Conservation (phyloP, 129 eudicot genomes). For the Helichrysum umbraculigerum region DNA sequence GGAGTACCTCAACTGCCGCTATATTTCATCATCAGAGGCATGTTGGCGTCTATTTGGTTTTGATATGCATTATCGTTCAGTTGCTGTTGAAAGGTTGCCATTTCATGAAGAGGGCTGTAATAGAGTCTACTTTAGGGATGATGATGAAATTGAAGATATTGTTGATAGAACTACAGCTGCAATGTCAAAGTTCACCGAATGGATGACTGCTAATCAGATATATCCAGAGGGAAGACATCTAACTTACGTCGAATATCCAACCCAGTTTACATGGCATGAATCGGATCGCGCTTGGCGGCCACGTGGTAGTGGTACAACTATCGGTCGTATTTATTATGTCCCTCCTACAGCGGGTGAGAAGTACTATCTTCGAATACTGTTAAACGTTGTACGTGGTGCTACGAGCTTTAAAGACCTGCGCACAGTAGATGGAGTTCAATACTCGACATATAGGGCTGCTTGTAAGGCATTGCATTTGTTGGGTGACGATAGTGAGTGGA, state of each 20-base stretch:
- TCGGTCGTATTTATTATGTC: background rate
- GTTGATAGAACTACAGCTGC: too few species aligned
- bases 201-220: background rate
- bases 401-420: background rate
- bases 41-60: too few species aligned
- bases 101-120: too few species aligned
- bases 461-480: background rate
- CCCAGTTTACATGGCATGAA: constrained; percentile 4
- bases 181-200: background rate
- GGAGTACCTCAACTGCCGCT: too few species aligned
- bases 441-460: background rate
- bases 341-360: background rate
- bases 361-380: background rate
- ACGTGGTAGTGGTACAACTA: background rate
- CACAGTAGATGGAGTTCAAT: background rate
- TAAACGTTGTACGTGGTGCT: background rate
- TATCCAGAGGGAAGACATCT: too few species aligned
- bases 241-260: too few species aligned
- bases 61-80: too few species aligned
- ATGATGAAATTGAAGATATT: too few species aligned
- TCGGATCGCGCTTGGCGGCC: background rate
- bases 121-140: too few species aligned
- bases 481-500: background rate
- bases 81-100: too few species aligned
- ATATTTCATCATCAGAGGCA: too few species aligned